These are phyloP conservation scores for Ophiostoma angusticollis DNA, from an alignment of 2,329 filamentous ascomycete genomes.

Conservation along the genomic window DNA sequence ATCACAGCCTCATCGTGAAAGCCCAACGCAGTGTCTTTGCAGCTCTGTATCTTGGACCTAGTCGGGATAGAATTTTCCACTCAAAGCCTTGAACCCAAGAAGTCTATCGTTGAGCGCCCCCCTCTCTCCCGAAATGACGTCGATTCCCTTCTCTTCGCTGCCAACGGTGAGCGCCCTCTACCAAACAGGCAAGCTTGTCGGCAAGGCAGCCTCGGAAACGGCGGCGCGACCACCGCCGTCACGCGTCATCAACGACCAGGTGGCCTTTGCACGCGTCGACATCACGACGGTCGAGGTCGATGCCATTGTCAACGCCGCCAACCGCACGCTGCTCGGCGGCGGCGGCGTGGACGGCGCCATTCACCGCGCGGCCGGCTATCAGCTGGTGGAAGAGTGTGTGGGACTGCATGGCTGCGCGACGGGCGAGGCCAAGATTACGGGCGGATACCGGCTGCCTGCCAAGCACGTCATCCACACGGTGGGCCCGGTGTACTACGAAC, in stretches of 20 bases:
- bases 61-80: too few species aligned
- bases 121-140: too few species aligned
- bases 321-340: conserved; percentile 63
- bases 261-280: conserved; percentile 60
- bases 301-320: conserved; percentile 89
- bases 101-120: too few species aligned
- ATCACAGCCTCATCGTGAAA: too few species aligned
- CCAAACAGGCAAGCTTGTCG: not conserved
- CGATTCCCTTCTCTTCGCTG: too few species aligned
- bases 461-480: conserved; percentile 80
- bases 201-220: not conserved
- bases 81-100: too few species aligned
- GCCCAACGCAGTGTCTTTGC: too few species aligned
- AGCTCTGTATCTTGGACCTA: too few species aligned
- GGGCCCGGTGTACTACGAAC: conserved; percentile 58
- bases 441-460: conserved; percentile 62
- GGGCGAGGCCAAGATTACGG: conserved; percentile 72
- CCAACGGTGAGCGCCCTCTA: too few species aligned
- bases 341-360: conserved; percentile 89
- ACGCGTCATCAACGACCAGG: conserved; percentile 51
- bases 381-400: conserved; percentile 58
- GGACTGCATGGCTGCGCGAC: conserved; percentile 59
- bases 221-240: conserved; percentile 22
- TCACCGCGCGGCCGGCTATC: conserved; percentile 64
- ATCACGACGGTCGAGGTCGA: conserved; percentile 70